Conservation (phyloP, 2,329 filamentous ascomycete genomes). For the Metarhizium anisopliae region DNA sequence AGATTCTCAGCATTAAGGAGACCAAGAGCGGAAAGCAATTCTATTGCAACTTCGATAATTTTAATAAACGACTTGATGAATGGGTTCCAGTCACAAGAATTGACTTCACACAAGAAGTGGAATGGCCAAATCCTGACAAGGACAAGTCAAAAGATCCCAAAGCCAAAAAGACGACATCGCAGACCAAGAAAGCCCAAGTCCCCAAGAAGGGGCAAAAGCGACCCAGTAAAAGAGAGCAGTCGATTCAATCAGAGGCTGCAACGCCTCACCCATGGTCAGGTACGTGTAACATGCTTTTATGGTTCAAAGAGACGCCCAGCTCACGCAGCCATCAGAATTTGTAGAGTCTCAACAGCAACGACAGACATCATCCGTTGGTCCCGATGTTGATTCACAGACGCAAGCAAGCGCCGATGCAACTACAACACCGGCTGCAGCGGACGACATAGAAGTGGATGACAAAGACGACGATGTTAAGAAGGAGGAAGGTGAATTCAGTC, state of each 20-base stretch:
- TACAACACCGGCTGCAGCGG: constrained; percentile 33
- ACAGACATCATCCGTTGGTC: constrained; percentile 32
- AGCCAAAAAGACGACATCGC: constrained; percentile 58
- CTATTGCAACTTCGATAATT: constrained; percentile 97
- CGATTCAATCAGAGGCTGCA: constrained; percentile 41
- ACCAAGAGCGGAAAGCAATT: constrained; percentile 82
- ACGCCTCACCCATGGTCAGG: constrained; percentile 45
- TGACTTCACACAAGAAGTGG: constrained; percentile 81
- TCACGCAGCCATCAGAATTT: constrained; percentile 25
- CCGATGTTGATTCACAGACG: constrained; percentile 36
- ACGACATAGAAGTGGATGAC: constrained; percentile 50
- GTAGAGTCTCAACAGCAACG: constrained; percentile 36
- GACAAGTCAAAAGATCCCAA: constrained; percentile 66
- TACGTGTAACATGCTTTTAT: constrained; percentile 9
- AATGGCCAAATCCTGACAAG: constrained; percentile 92
- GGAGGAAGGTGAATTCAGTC: constrained; percentile 53
- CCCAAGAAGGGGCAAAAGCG: constrained; percentile 53
- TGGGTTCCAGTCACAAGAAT: constrained; percentile 81
- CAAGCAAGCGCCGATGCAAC: constrained; percentile 33
- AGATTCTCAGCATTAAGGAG: constrained; percentile 90
- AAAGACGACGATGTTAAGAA: constrained; percentile 34
- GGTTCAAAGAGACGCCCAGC: background rate
- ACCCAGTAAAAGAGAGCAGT: constrained; percentile 45
- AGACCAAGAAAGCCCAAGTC: constrained; percentile 47
- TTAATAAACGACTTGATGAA: constrained; percentile 81